Evolutionary conservation across 2,329 filamentous ascomycete genomes (phyloP).

Genomic region (Metarhizium humberi): DNA sequence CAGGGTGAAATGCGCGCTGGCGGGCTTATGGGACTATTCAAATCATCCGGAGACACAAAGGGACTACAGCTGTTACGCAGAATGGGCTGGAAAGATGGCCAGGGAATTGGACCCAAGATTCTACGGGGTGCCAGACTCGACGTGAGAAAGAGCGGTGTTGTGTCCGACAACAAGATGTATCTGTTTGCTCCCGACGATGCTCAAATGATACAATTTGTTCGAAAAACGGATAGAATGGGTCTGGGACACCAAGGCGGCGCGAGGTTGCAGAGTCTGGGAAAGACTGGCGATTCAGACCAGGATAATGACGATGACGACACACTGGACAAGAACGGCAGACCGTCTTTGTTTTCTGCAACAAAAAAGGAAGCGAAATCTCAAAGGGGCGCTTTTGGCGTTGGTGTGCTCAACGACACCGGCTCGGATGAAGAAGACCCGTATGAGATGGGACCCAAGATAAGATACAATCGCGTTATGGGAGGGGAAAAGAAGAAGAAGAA

Average conservation of each 20-base stretch:
- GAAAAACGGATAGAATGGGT: conserved; percentile 61
- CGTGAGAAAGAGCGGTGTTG: conserved; percentile 24
- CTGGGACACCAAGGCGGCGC: conserved; percentile 56
- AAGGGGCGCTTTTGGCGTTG: conserved; percentile 72
- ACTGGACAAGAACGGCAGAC: neutral
- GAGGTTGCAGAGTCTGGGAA: conserved; percentile 33
- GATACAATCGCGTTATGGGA: conserved; percentile 73
- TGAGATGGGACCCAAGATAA: conserved; percentile 82
- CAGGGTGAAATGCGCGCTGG: conserved; percentile 41
- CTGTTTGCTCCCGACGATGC: conserved; percentile 82
- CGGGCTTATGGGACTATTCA: conserved; percentile 62
- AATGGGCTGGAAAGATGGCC: conserved; percentile 95
- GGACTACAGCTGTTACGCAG: conserved; percentile 74
- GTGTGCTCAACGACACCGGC: conserved; percentile 82
- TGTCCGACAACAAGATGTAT: conserved; percentile 42
- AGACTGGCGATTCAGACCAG: conserved; percentile 28
- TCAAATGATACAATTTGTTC: conserved; percentile 54
- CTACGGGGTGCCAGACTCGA: conserved; percentile 62
- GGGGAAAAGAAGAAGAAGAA: conserved; percentile 75
- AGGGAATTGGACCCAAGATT: conserved; percentile 84
- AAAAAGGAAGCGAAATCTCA: conserved; percentile 43
- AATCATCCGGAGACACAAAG: conserved; percentile 69
- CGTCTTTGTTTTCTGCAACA: conserved; percentile 12
- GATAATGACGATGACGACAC: conserved; percentile 31
- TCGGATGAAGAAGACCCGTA: conserved; percentile 95